These are phyloP conservation scores for Sisymbrium altissimum DNA, from an alignment of 345 rosid species.

Conservation along the genomic window DNA sequence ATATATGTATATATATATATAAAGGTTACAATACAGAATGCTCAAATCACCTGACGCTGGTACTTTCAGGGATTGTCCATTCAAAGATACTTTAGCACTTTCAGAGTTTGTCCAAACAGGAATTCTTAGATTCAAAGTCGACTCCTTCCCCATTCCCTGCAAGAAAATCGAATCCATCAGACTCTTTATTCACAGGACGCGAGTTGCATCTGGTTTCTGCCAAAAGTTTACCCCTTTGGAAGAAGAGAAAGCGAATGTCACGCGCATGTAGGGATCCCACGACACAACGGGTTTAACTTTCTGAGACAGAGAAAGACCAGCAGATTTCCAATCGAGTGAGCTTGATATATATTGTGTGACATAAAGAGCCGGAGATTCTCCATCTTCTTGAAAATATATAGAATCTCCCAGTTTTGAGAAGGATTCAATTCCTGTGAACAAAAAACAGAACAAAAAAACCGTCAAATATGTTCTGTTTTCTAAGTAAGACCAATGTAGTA, in stretches of 20 bases:
- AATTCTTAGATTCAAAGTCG: slow-evolving; percentile 69
- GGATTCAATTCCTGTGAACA: slow-evolving; percentile 64
- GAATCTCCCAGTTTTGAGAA: slow-evolving; percentile 96
- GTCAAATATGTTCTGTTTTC: neutral
- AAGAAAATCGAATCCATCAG: slow-evolving; percentile 13
- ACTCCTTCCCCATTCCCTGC: slow-evolving; percentile 45
- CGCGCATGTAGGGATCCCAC: slow-evolving; percentile 58
- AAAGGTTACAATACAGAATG: neutral
- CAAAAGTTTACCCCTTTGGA: slow-evolving; percentile 39
- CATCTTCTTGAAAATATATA: slow-evolving; percentile 80
- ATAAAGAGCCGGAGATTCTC: slow-evolving; percentile 60
- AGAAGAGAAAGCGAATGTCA: slow-evolving; percentile 46
- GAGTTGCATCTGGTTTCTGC: neutral
- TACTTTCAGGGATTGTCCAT: slow-evolving; percentile 43
- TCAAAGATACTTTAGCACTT: slow-evolving; percentile 60
- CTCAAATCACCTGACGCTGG: slow-evolving; percentile 62
- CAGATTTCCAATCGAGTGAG: slow-evolving; percentile 64
- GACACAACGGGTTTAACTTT: slow-evolving; percentile 66
- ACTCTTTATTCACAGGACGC: neutral
- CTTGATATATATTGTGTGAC: slow-evolving; percentile 80
- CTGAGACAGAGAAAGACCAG: slow-evolving; percentile 51
- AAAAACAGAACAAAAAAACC: neutral
- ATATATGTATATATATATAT: no score
- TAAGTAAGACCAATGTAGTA: neutral
- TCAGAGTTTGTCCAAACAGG: slow-evolving; percentile 64